phyloP scores from a whole-genome alignment of 2,329 filamentous ascomycete species.

The Penicillium sp. region DNA sequence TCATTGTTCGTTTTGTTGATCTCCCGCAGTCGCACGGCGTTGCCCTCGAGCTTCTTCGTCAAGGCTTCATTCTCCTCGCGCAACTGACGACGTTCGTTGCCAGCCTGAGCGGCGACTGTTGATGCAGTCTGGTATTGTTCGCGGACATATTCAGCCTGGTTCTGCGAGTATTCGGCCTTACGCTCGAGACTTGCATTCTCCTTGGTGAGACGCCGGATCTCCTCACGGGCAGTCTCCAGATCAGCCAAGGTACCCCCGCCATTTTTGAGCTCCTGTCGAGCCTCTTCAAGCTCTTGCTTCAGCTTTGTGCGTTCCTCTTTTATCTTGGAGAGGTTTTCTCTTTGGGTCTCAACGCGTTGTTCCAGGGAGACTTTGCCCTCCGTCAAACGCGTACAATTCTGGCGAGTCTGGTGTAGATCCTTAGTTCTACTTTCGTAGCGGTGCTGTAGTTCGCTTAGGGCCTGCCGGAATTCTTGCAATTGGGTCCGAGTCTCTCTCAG shows the following conservation, averaged over 20 bases:
- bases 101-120: slow-evolving; percentile 40
- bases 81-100: slow-evolving; percentile 36
- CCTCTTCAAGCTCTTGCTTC: slow-evolving; percentile 36
- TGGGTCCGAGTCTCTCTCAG: slow-evolving; percentile 26
- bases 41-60: slow-evolving; percentile 34
- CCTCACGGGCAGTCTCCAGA: slow-evolving; percentile 39
- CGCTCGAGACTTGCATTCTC: slow-evolving; percentile 34
- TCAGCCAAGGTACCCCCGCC: slow-evolving; percentile 40
- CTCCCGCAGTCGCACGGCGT: slow-evolving; percentile 37
- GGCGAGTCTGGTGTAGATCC: slow-evolving; percentile 35
- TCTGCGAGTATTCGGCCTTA: slow-evolving; percentile 39
- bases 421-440: slow-evolving; percentile 42
- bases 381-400: slow-evolving; percentile 32
- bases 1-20: slow-evolving; percentile 34
- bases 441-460: slow-evolving; percentile 37
- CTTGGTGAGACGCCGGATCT: slow-evolving; percentile 35
- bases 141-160: slow-evolving; percentile 44
- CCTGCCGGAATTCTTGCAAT: slow-evolving; percentile 31
- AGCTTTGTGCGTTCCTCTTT: slow-evolving; percentile 40
- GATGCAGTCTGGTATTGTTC: slow-evolving; percentile 47
- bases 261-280: slow-evolving; percentile 38
- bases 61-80: slow-evolving; percentile 36
- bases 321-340: slow-evolving; percentile 37
- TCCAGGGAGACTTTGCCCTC: slow-evolving; percentile 29
- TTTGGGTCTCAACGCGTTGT: slow-evolving; percentile 32